Evolutionary conservation across 2,329 filamentous ascomycete species (phyloP).

Genomic region (Botrytis squamosa): DNA sequence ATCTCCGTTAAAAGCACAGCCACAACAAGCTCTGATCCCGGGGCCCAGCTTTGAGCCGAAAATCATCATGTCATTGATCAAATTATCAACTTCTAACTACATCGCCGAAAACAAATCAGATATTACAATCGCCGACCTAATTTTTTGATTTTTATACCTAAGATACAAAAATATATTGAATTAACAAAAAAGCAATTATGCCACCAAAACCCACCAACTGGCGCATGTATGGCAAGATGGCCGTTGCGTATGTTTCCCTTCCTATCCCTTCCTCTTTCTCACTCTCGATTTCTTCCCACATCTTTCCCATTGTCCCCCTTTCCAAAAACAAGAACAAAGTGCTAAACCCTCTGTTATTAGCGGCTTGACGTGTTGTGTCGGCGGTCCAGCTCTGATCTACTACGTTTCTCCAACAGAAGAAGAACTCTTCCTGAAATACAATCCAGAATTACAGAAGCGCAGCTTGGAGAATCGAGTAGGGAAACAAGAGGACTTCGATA

Average conservation of each 20-base stretch:
- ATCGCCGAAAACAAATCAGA: neutral
- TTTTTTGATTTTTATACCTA: neutral
- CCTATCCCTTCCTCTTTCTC: slow-evolving; percentile 16
- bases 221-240: slow-evolving; percentile 66
- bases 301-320: neutral
- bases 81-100: neutral
- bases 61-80: slow-evolving; percentile 21
- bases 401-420: slow-evolving; percentile 84
- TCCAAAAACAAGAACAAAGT: neutral
- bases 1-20: neutral
- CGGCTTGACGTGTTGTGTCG: slow-evolving; percentile 69
- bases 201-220: slow-evolving; percentile 53
- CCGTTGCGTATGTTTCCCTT: slow-evolving; percentile 56
- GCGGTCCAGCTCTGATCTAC: slow-evolving; percentile 80
- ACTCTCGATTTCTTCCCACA: neutral
- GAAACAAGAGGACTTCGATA: slow-evolving; percentile 81
- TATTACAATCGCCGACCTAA: slow-evolving; percentile 1
- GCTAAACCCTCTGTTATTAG: slow-evolving; percentile 48
- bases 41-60: neutral
- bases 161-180: neutral
- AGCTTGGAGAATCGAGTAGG: slow-evolving; percentile 77
- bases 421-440: slow-evolving; percentile 89
- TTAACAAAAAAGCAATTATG: slow-evolving; percentile 35
- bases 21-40: neutral
- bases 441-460: slow-evolving; percentile 87